phyloP scores from a whole-genome alignment of 2,329 filamentous ascomycete species.

The Scedosporium boydii region DNA sequence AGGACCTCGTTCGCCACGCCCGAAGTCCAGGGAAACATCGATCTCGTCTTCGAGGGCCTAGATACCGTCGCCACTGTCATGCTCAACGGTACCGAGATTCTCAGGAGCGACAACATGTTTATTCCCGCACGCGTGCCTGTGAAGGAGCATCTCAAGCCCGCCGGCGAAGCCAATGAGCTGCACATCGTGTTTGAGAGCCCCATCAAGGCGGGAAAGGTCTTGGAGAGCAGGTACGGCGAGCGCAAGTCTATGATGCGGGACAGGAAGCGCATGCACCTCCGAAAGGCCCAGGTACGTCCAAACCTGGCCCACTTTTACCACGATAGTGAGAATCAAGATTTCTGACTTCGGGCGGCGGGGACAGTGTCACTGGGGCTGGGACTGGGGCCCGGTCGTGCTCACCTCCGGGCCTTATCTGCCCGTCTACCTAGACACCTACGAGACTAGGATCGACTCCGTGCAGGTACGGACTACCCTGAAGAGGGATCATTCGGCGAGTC shows the following conservation, averaged over 20 bases:
- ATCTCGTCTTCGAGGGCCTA: slow-evolving; percentile 53
- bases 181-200: slow-evolving; percentile 43
- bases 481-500: slow-evolving; percentile 25
- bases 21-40: slow-evolving; percentile 18
- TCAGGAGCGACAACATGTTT: slow-evolving; percentile 56
- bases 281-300: slow-evolving; percentile 47
- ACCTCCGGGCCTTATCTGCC: slow-evolving; percentile 59
- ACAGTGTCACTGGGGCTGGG: slow-evolving; percentile 61
- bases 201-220: neutral
- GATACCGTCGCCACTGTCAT: slow-evolving; percentile 53
- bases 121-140: slow-evolving; percentile 46
- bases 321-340: neutral
- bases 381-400: slow-evolving; percentile 57
- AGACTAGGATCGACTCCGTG: slow-evolving; percentile 48
- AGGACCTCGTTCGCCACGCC: slow-evolving; percentile 25
- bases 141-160: slow-evolving; percentile 26
- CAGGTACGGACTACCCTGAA: slow-evolving; percentile 28
- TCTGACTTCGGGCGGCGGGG: neutral
- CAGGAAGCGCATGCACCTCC: slow-evolving; percentile 31
- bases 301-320: neutral
- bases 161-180: slow-evolving; percentile 31
- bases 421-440: slow-evolving; percentile 55
- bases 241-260: slow-evolving; percentile 23
- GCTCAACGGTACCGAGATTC: slow-evolving; percentile 42
- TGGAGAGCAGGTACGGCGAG: slow-evolving; percentile 28